phyloP scores from a whole-genome alignment of 768 basidiomycete genomes.

The Boletus subparvulus region DNA sequence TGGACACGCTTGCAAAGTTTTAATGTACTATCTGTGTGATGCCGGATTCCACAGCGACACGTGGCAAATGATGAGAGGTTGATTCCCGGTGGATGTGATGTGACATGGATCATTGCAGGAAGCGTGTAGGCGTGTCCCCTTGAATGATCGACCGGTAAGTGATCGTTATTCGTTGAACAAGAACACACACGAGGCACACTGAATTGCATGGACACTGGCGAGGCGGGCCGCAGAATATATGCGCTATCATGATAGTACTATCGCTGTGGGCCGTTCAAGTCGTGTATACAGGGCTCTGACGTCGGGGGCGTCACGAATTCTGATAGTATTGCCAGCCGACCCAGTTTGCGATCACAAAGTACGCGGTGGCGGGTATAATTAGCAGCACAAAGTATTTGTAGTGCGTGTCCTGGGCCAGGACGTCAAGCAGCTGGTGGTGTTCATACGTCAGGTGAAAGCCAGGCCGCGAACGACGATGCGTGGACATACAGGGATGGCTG shows the following conservation, averaged over 20 bases:
- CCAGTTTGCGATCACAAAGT: constrained; percentile 98
- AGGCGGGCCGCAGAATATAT: constrained; percentile 5
- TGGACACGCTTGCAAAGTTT: constrained; percentile 18
- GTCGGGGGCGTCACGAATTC: constrained; percentile 58
- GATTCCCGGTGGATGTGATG: not conserved
- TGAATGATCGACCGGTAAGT: constrained; percentile 15
- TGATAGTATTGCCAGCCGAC: constrained; percentile 98
- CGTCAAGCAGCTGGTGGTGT: constrained; percentile 55
- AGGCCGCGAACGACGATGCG: not conserved
- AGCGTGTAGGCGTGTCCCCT: constrained; percentile 15
- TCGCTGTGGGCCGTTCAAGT: not conserved
- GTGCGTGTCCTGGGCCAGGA: constrained; percentile 69
- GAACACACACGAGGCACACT: constrained; percentile 24
- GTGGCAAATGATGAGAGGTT: constrained; percentile 12
- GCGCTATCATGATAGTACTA: not conserved
- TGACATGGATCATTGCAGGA: constrained; percentile 24
- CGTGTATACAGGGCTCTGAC: not conserved
- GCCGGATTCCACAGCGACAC: constrained; percentile 1
- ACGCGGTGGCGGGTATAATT: constrained; percentile 76
- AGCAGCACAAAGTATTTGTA: constrained; percentile 88
- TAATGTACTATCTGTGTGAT: not conserved
- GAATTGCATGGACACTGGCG: constrained; percentile 13
- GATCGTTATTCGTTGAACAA: constrained; percentile 17
- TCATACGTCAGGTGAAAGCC: constrained; percentile 21
- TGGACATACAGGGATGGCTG: constrained; percentile 50